Base-by-base conservation (phyloP, 2,329 filamentous ascomycete species). In the Xylariaceae sp. region DNA sequence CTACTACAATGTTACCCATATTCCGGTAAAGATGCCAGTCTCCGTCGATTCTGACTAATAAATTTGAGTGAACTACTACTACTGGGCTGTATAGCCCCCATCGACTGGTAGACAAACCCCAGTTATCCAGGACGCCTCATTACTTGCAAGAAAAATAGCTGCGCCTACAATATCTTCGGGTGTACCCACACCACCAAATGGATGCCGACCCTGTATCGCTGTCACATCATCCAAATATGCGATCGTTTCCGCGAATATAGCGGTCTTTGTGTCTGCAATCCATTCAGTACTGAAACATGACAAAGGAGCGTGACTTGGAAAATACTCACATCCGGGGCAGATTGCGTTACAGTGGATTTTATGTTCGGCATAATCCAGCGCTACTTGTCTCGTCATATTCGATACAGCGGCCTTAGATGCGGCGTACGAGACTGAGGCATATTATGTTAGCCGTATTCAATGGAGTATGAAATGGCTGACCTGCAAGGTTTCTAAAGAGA, bases 271-370 rank as follows among this genome's bases (percentile, higher is more conserved):
- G n/a, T n/a, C n/a, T n/a, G n/a, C n/a, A n/a, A n/a, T n/a, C n/a
- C n/a, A n/a, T n/a, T n/a, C n/a, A n/a, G n/a, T n/a, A n/a, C n/a
- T n/a, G n/a, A n/a, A n/a, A n/a, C n/a, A n/a, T n/a, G n/a, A n/a
- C n/a, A n/a, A n/a, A n/a, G n/a, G n/a, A n/a, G n/a, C n/a, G n/a
- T n/a, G n/a, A n/a, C n/a, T n/a, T n/a, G n/a, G n/a, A n/a, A n/a
- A n/a, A n/a, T n/a, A n/a, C n/a, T n/a, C n/a, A n/a, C n/a, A n/a
- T n/a, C n/a, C n/a, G n/a, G 81, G 81, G 47, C 79, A 81, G 6
- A 55, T 55, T 2, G 20, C 46, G 27, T 55, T 55, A 21, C 45
- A 41, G 26, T 55, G 52, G n/a, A 55, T 50, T 6, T 50, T 44
- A 15, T 50, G 46, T 10, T 41, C 21, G 11, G 52, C 52, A 29